phyloP scores from a whole-genome alignment of 495 filamentous ascomycete genomes.

The Filosporella fistucella region DNA sequence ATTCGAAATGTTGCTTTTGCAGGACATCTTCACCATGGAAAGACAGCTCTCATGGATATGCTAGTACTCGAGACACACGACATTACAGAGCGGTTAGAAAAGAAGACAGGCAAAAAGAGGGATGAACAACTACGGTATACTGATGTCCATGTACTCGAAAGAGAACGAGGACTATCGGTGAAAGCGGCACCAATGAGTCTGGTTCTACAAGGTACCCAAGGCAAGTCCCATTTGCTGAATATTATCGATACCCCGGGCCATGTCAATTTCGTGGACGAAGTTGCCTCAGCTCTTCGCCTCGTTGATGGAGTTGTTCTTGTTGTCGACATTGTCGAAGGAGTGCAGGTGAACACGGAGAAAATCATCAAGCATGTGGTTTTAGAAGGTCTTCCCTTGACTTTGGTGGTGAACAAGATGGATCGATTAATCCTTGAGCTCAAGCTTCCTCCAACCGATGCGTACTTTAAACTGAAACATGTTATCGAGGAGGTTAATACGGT shows the following conservation, averaged over 20 bases:
- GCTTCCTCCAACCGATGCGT: conserved; percentile 90
- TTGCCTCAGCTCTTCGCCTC: conserved; percentile 80
- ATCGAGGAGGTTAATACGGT: conserved; percentile 96
- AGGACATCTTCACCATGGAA: conserved; percentile 94
- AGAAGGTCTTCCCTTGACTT: conserved; percentile 80
- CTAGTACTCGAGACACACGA: conserved; percentile 92
- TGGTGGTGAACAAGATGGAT: conserved; percentile 97
- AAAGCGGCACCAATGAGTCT: conserved; percentile 95
- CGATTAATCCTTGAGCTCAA: conserved; percentile 91
- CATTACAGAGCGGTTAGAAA: conserved; percentile 69
- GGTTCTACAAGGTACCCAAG: conserved; percentile 77
- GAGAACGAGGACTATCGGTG: conserved; percentile 86
- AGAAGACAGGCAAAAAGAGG: conserved; percentile 70
- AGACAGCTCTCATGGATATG: conserved; percentile 99
- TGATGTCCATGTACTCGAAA: conserved; percentile 82
- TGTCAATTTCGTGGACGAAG: conserved; percentile 97
- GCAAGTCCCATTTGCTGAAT: conserved; percentile 95
- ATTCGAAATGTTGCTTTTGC: conserved; percentile 87
- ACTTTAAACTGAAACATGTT: conserved; percentile 97
- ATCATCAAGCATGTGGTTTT: conserved; percentile 94
- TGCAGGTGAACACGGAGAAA: conserved; percentile 93
- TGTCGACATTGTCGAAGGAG: conserved; percentile 96
- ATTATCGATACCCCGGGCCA: conserved; percentile 95
- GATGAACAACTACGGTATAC: conserved; percentile 95
- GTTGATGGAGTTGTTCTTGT: conserved; percentile 91